Conservation (phyloP, 345 rosid species). For the Firmiana major region DNA sequence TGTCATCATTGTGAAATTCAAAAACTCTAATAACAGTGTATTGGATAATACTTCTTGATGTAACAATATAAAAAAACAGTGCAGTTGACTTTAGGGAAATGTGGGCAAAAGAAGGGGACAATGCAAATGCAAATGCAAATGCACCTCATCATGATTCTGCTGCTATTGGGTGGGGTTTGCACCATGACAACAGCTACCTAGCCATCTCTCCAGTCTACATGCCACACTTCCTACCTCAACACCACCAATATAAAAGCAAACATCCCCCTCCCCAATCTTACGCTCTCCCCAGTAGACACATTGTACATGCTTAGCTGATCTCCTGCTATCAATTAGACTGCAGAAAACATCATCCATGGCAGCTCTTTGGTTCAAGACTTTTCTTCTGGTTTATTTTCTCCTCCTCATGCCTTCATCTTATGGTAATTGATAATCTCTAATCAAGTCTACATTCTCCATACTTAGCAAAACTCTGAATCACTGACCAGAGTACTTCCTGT, state of each 20-base stretch:
- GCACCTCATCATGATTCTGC: conserved; percentile 39
- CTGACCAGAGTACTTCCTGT: neutral
- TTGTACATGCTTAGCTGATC: neutral
- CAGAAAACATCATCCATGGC: conserved; percentile 30
- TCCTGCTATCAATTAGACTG: neutral
- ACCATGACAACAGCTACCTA: conserved; percentile 16
- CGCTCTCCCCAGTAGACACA: neutral
- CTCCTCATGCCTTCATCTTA: conserved; percentile 33
- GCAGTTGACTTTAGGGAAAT: conserved; percentile 38
- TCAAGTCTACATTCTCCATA: neutral
- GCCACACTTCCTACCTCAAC: conserved; percentile 19
- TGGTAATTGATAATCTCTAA: conserved; percentile 16
- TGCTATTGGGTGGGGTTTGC: conserved; percentile 42
- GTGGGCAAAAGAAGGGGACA: conserved; percentile 15
- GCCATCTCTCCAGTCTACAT: neutral
- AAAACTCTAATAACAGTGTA: no score
- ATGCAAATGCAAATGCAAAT: neutral
- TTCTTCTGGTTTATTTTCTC: conserved; percentile 38
- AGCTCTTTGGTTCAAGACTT: conserved; percentile 33
- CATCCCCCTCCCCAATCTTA: conserved; percentile 16
- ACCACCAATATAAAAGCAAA: conserved; percentile 14
- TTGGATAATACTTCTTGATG: no score
- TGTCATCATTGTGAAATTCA: no score
- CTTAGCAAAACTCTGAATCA: neutral
- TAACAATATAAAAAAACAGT: neutral